Evolutionary conservation across 192 early-diverging fungal species (phyloP).

Genomic region (Chytriomyces sp.): DNA sequence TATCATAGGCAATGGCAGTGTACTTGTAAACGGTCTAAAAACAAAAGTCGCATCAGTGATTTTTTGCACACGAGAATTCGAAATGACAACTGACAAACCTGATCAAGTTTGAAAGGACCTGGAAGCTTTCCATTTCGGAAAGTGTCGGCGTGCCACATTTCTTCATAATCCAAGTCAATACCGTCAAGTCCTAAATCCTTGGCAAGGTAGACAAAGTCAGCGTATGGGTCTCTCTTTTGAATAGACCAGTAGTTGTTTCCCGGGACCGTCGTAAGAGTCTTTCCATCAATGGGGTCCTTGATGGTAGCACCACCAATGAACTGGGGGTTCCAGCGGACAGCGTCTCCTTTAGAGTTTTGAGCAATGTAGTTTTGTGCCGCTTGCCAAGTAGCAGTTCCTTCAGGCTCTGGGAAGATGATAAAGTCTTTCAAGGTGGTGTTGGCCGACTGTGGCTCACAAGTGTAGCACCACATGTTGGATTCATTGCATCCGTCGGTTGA

Average conservation of each 20-base stretch:
- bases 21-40: constrained; percentile 17
- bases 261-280: neutral
- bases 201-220: constrained; percentile 16
- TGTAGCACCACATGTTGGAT: constrained; percentile 7
- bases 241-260: neutral
- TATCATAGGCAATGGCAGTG: constrained; percentile 1
- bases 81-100: neutral
- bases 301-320: constrained; percentile 21
- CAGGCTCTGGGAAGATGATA: constrained; percentile 9
- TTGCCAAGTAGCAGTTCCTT: neutral
- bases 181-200: constrained; percentile 18
- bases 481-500: neutral
- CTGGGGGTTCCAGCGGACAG: constrained; percentile 20
- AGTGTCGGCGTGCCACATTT: constrained; percentile 31
- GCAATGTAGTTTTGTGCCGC: neutral
- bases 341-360: neutral
- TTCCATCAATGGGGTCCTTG: constrained; percentile 21
- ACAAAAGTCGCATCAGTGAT: too few species aligned
- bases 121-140: constrained; percentile 3
- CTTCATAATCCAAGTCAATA: constrained; percentile 25
- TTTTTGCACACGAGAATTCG: too few species aligned
- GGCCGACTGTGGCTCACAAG: constrained; percentile 2
- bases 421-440: constrained; percentile 1
- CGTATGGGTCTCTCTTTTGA: constrained; percentile 16
- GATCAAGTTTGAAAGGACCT: constrained; percentile 13